Percentiles rank a stretch among this genome's conserved stretches.
Evolutionary conservation across 2,329 filamentous ascomycete species (phyloP).

Genomic region (Hymenoscyphus scutula): DNA sequence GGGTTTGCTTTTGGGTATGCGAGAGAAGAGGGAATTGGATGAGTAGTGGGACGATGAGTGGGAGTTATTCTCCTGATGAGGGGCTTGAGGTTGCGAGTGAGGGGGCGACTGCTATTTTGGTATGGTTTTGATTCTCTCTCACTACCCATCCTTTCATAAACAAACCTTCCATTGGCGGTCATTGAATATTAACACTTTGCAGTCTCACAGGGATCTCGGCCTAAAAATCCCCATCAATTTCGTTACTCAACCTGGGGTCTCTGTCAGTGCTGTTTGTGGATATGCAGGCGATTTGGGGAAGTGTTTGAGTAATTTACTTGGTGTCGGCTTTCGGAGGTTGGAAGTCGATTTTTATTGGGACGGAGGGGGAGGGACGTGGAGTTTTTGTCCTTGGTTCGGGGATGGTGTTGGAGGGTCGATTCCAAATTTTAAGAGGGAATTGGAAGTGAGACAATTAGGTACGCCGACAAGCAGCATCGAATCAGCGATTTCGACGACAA

Average conservation of each 20-base stretch:
- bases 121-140: not conserved
- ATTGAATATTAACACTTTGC: not conserved
- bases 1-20: not conserved
- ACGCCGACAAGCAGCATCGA: not conserved
- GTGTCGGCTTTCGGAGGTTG: slow-evolving; percentile 56
- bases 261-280: slow-evolving; percentile 59
- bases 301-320: slow-evolving; percentile 63
- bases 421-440: not conserved
- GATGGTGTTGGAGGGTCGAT: not conserved
- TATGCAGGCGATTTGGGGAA: slow-evolving; percentile 45
- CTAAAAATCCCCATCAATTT: slow-evolving; percentile 61
- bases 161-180: not conserved
- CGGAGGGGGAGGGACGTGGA: slow-evolving; percentile 50
- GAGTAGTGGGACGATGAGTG: not conserved
- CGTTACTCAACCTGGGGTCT: slow-evolving; percentile 55
- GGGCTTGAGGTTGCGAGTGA: not conserved
- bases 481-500: slow-evolving; percentile 8
- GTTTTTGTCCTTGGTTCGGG: slow-evolving; percentile 55
- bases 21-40: not conserved
- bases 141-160: not conserved
- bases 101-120: not conserved
- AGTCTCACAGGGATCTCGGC: slow-evolving; percentile 61
- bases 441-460: slow-evolving; percentile 5
- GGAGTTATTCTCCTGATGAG: not conserved
- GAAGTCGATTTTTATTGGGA: slow-evolving; percentile 66